Base-by-base conservation (phyloP, 768 basidiomycete species). In the Trametes cingulata region DNA sequence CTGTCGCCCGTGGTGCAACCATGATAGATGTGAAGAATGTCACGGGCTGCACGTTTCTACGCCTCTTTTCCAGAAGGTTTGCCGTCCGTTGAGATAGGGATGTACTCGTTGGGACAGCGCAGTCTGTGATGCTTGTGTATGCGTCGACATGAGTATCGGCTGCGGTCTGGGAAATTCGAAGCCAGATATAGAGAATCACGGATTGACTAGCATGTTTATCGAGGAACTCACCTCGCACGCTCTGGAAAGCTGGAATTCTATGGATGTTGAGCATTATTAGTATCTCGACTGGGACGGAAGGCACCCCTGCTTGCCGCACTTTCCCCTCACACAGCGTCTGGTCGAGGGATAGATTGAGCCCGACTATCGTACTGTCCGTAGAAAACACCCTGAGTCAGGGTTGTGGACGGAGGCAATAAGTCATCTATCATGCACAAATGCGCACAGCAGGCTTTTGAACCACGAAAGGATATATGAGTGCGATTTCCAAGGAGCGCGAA, bases 391-490 rank as follows among this genome's bases (percentile, higher is more conserved):
- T 22, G 24, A 4, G 52, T 25, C 12, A 29, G 24, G 24, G 39
- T 13, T 46, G 43, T 9, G 24, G 42, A 40, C 53, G 53, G 42
- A 20, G 46, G 46, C 55, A 46, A 36, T 35, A 17, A 13, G 48
- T 33, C 50, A 52, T 59, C 50, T 59, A 29, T 46, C 58, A 46
- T n/a, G 20, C 6, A 22, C 25, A 24, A 20, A 56, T 39, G 46
- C 8, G 22, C 9, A 36, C 22, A 22, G 27, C 15, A 29, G 37
- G 24, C 42, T 19, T 41, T 42, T 53, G 36, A 19, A 27, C 51
- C 58, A 40, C 22, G 51, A 48, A 53, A 60, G 58, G 58, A 52
- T 52, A 60, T 20, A 60, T 60, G 58, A 60, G 58, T 47, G 35
- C 51, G 51, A 52, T 47, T 47, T 33, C 14, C 43, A 33, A 53